Evolutionary conservation across 1,284 basidiomycete species (phyloP).

Genomic region (Cutaneotrichosporon cyanovorans): DNA sequence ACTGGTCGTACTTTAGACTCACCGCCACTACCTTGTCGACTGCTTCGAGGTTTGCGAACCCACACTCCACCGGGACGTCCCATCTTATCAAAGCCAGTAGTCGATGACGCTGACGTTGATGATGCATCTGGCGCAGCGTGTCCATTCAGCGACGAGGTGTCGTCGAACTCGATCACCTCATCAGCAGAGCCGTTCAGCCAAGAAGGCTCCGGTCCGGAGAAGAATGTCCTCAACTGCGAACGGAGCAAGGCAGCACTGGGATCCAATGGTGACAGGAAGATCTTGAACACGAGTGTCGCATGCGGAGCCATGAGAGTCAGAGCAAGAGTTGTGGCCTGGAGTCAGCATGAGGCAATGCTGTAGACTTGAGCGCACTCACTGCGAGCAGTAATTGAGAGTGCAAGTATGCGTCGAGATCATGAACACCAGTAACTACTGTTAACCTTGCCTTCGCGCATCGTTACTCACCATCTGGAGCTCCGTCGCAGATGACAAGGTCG

Average conservation of each 20-base stretch:
- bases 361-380: slow-evolving; percentile 40
- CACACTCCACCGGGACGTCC: slow-evolving; percentile 44
- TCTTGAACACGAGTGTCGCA: slow-evolving; percentile 54
- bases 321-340: slow-evolving; percentile 50
- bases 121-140: slow-evolving; percentile 22
- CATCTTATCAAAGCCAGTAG: slow-evolving; percentile 25
- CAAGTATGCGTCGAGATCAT: slow-evolving; percentile 54
- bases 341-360: neutral
- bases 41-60: slow-evolving; percentile 46
- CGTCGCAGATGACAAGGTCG: slow-evolving; percentile 54
- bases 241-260: slow-evolving; percentile 47
- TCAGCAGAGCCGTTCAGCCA: too few species aligned
- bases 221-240: slow-evolving; percentile 48
- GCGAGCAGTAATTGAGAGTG: slow-evolving; percentile 53
- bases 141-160: slow-evolving; percentile 9
- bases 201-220: slow-evolving; percentile 41
- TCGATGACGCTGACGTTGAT: neutral
- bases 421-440: slow-evolving; percentile 51
- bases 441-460: neutral
- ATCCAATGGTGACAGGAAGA: slow-evolving; percentile 50
- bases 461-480: slow-evolving; percentile 51
- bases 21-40: slow-evolving; percentile 46
- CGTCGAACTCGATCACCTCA: slow-evolving; percentile 2
- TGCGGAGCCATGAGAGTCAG: slow-evolving; percentile 50
- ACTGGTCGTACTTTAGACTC: slow-evolving; percentile 12